Base-by-base conservation (phyloP, 2,329 filamentous ascomycete species). In the Clonostachys sp. region DNA sequence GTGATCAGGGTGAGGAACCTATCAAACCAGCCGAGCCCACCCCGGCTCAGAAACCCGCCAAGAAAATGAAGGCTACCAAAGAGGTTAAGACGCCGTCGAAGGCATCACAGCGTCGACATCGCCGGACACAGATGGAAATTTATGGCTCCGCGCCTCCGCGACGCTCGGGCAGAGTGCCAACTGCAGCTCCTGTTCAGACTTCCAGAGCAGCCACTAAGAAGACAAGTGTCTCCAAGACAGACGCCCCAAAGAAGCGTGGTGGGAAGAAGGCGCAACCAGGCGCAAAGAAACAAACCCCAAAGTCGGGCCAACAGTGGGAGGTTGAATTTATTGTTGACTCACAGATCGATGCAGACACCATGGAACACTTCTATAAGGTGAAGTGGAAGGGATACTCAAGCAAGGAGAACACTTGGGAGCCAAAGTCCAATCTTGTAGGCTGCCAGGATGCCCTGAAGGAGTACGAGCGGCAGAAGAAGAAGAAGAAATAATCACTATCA, bases 351-450 rank as follows among this genome's bases (percentile, higher is more conserved):
- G 55, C 55, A 7, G 56, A 59, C 6, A 68, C 65, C 2, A 61
- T 62, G 50, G 57, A 66, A 49, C 62, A 68, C 51, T 58, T 70
- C 55, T 82, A 75, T 56, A 51, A 64, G 5, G 68, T 83, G 46
- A 78, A 81, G 57, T 82, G 78, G 79, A 69, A 72, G 52, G 74
- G 72, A 0, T 81, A 67, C 46, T 45, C 63, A 0, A 51, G 54
- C 1, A 59, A 63, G 16, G 57, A 74, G 2, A 78, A 73, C 49
- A 80, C 76, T 0, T 82, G 78, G 79, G 78, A 80, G 61, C 74
- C 74, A 2, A 70, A 64, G 55, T 56, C 48, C 16, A 72, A 78
- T 48, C 54, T 81, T 16, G 46, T 44, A 0, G 64, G 71, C 4
- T 75, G 74, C 47, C 48, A 51, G 10, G 52, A 54, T 3, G 51